These are phyloP conservation scores for Leccinum boreale DNA, from an alignment of 768 basidiomycete genomes.

Conservation along the genomic window DNA sequence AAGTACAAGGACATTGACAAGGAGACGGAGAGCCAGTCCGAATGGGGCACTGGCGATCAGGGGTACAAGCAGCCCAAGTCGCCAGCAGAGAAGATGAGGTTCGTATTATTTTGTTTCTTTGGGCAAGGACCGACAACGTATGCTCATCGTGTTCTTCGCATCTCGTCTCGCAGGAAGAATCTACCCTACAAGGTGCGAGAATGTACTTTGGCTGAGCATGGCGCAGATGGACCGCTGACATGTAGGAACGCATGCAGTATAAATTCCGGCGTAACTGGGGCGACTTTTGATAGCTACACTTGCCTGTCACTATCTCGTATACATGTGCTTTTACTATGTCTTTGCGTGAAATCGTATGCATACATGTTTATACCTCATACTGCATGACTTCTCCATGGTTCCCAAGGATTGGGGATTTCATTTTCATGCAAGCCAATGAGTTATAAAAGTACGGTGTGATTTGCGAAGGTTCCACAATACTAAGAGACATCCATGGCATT, in stretches of 20 bases:
- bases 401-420: no score
- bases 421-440: no score
- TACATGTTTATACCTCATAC: conserved; percentile 26
- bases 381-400: not conserved
- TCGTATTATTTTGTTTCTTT: conserved; percentile 7
- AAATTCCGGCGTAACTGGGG: conserved; percentile 89
- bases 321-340: not conserved
- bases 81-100: conserved; percentile 76
- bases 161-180: conserved; percentile 52
- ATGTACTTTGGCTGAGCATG: conserved; percentile 2
- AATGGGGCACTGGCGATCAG: conserved; percentile 68
- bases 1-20: conserved; percentile 56
- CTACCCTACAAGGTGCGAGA: conserved; percentile 80
- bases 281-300: conserved; percentile 56
- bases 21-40: conserved; percentile 52
- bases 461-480: no score
- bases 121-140: not conserved
- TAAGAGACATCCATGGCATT: no score
- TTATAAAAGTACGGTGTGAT: no score
- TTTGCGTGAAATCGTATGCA: conserved; percentile 7
- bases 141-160: conserved; percentile 1
- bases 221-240: conserved; percentile 42
- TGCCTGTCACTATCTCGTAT: conserved; percentile 10
- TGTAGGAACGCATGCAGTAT: conserved; percentile 69
- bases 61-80: conserved; percentile 73